Evolutionary conservation across 2,329 filamentous ascomycete genomes (phyloP), one percentile per base, ranked within the genome.

Genomic region (Diaporthe aspalathi): DNA sequence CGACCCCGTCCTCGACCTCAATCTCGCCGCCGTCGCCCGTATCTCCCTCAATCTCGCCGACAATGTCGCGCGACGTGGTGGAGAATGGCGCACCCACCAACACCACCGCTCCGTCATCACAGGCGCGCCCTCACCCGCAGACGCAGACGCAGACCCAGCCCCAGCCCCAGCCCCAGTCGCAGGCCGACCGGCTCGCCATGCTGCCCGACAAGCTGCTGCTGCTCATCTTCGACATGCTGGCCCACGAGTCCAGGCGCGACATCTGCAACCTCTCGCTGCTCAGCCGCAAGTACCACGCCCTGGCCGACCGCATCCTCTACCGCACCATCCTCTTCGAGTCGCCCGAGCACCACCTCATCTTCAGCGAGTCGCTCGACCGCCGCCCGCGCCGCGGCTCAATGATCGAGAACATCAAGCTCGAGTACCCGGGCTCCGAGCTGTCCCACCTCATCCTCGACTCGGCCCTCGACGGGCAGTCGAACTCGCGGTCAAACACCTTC

Each of bases 271-370:
- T 85, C 24, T 85, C 83, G 49, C 80, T 81, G 14, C 78, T 85
- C 49, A 85, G 81, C 76, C 80, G 80, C 66, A 78, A 77, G 29
- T 83, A 83, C 73, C 84, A 87, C 73, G 76, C 77, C 56, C 76
- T 86, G 27, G 83, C 83, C 73, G 85, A 86, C 74, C 81, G 83
- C 3, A 78, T 86, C 11, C 79, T 87, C 27, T 85, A 87, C 77
- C 81, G 83, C 74, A 83, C 79, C 5, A 83, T 86, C 2, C 81
- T 80, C 27, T 87, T 86, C 78, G 79, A 84, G 47, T 81, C 80
- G 38, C 84, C 84, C 0, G 82, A 85, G 74, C 81, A 85, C 27
- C 85, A 87, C 73, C 78, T 86, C 17, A 80, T 82, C 68, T 87
- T 86, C 75, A 84, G 83, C 74, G 79, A 86, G 76, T 85, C 84